Evolutionary conservation across 192 early-diverging fungal genomes (phyloP).

Genomic region (Obelidium mucronatum): DNA sequence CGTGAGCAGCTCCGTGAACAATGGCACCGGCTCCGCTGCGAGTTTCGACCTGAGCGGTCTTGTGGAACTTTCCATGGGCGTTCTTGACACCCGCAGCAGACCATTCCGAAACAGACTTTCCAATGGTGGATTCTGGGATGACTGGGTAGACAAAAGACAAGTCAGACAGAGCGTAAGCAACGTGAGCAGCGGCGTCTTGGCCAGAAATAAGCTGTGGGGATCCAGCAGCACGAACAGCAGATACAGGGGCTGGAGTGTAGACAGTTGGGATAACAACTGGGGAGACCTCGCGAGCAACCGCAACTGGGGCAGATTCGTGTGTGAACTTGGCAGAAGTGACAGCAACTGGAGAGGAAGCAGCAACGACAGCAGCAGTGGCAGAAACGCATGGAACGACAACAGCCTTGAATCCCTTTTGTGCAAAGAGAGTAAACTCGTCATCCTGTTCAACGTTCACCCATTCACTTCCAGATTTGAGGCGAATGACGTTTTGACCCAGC

Average conservation of each 20-base stretch:
- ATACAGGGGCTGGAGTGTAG: background rate
- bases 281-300: background rate
- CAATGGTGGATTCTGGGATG: conserved; percentile 63
- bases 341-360: background rate
- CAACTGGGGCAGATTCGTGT: background rate
- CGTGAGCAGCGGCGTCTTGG: conserved; percentile 73
- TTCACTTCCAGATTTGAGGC: conserved; percentile 21
- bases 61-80: conserved; percentile 69
- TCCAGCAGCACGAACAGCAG: background rate
- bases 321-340: background rate
- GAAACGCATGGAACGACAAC: conserved; percentile 78
- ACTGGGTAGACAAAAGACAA: conserved; percentile 87
- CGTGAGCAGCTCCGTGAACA: conserved; percentile 75
- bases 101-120: conserved; percentile 72
- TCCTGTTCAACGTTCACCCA: background rate
- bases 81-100: conserved; percentile 69
- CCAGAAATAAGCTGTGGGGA: conserved; percentile 51
- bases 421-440: conserved; percentile 53
- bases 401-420: conserved; percentile 70
- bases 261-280: background rate
- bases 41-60: conserved; percentile 80
- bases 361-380: background rate
- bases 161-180: conserved; percentile 82
- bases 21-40: conserved; percentile 79
- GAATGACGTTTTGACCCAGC: conserved; percentile 35